These are phyloP conservation scores for Dillenia suffruticosa DNA, from an alignment of 164 flowering plant genomes.

Conservation along the genomic window DNA sequence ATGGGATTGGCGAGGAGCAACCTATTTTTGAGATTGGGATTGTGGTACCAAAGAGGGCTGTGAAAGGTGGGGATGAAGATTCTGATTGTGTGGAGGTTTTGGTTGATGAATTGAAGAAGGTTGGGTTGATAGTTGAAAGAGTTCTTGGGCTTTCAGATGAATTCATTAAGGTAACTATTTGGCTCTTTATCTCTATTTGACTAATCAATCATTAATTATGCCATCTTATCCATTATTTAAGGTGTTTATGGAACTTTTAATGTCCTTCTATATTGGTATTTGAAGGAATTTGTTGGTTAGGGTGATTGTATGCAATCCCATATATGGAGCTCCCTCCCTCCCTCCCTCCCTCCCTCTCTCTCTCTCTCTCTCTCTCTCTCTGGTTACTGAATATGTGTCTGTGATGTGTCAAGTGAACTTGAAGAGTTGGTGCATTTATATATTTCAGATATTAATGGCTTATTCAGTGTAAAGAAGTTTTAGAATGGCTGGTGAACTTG, in stretches of 20 bases:
- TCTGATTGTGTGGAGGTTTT: slow-evolving; percentile 61
- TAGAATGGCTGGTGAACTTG: no score
- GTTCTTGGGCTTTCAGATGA: slow-evolving; percentile 67
- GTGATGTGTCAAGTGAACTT: no score
- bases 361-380: not conserved
- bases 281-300: no score
- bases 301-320: no score
- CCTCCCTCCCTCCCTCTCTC: not conserved
- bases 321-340: not conserved
- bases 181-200: not conserved
- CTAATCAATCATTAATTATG: no score
- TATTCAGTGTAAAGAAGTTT: no score
- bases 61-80: slow-evolving; percentile 21
- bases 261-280: no score
- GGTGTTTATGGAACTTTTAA: no score
- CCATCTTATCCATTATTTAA: no score
- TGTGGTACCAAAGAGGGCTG: slow-evolving; percentile 54
- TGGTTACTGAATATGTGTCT: not conserved
- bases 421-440: no score
- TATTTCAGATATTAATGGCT: no score
- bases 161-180: slow-evolving; percentile 62
- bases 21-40: slow-evolving; percentile 64
- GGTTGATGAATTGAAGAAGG: slow-evolving; percentile 52
- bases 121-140: slow-evolving; percentile 63
- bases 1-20: slow-evolving; percentile 30